phyloP scores from a whole-genome alignment of 2,329 filamentous ascomycete genomes.

The Fonsecaea multimorphosa region DNA sequence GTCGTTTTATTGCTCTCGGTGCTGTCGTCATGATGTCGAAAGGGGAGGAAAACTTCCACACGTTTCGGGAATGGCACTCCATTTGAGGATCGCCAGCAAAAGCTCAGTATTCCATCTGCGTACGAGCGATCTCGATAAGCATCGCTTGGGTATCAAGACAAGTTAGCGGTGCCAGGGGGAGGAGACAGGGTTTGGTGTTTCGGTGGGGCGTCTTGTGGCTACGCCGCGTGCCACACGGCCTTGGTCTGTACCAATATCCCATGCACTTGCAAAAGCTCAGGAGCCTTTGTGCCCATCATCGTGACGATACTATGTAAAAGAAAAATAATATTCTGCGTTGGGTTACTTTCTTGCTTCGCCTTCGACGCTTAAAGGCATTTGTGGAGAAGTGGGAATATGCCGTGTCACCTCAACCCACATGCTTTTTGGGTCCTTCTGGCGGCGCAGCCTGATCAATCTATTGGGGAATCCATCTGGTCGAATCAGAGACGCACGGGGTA shows the following conservation, averaged over 20 bases:
- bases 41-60: neutral
- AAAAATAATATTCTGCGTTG: neutral
- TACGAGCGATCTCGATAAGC: neutral
- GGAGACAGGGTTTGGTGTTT: neutral
- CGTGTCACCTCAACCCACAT: conserved; percentile 1
- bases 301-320: neutral
- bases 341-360: neutral
- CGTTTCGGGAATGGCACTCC: neutral
- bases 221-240: neutral
- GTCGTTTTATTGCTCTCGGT: neutral
- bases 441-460: neutral
- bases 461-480: conserved; percentile 6
- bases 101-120: neutral
- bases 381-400: conserved; percentile 15
- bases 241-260: neutral
- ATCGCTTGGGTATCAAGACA: neutral
- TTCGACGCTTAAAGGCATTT: neutral
- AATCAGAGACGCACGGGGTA: conserved; percentile 20
- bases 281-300: neutral
- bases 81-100: neutral
- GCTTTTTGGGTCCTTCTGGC: neutral
- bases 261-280: neutral
- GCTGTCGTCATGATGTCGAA: neutral
- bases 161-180: neutral
- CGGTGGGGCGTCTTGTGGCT: neutral